Evolutionary conservation across 805 yeast genomes (phyloP), one percentile per base, ranked within the genome.

Genomic region (Kazachstania bromeliacearum): DNA sequence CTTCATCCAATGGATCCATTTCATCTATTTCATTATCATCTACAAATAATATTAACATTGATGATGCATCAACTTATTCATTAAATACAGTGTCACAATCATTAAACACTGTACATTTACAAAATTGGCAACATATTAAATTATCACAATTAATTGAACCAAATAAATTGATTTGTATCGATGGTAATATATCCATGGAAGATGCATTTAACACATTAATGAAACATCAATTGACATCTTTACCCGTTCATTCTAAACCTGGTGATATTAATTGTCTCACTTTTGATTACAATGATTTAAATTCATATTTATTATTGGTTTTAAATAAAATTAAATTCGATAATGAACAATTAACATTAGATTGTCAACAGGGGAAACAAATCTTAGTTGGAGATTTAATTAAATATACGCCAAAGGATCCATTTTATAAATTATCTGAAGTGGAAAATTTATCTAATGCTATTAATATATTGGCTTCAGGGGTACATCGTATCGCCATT

Each of bases 401-500:
- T 33, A 77, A 77, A 48, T 63, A 88, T 41, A 80, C 88, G 15
- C 87, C 85, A 26, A 87, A 88, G 55, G 89, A 85, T 51, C 95
- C 94, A 4, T 85, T 88, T 53, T 71, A 81, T 40, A 81, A 84
- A 54, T 65, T 92, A 38, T 71, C 76, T 30, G 87, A 84, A 47
- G 49, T 66, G 12, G 87, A 80, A 37, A 72, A 78, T 14, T 63
- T 89, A 34, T 68, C 77, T 28, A 70, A 74, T 4, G 96, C 84
- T 2, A 82, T 83, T 43, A 94, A 84, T 58, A 76, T 82, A 7
- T 66, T 89, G 40, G 96, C 96, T 9, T 73, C 81, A 28, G 98
- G 97, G 13, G 95, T 87, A 4, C 98, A 89, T 62, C 69, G 97
- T 53, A 74, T 88, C 20, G 95, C 96, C 10, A 82, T 88, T 40